These are phyloP conservation scores for Termitomyces sp. DNA, from an alignment of 768 basidiomycete species.

Conservation along the genomic window DNA sequence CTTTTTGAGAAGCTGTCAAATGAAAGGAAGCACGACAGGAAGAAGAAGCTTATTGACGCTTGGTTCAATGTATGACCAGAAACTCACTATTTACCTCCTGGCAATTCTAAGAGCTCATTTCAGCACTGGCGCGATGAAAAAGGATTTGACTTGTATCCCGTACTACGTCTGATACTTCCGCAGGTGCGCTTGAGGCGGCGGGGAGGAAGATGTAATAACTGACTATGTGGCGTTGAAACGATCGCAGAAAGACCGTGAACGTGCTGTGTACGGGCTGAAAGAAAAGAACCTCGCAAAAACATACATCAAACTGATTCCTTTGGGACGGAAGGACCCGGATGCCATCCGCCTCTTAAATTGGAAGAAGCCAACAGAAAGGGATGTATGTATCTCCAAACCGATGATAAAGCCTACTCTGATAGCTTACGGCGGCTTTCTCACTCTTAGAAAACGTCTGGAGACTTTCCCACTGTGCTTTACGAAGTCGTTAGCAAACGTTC, in stretches of 20 bases:
- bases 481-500: slow-evolving; percentile 86
- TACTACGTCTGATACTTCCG: slow-evolving; percentile 85
- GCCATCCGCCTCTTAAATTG: slow-evolving; percentile 83
- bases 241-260: slow-evolving; percentile 85
- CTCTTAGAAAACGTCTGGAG: slow-evolving; percentile 67
- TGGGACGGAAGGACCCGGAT: slow-evolving; percentile 77
- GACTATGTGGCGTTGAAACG: not conserved
- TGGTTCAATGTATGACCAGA: slow-evolving; percentile 75
- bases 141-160: slow-evolving; percentile 86
- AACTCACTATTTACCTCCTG: not conserved
- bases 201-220: not conserved
- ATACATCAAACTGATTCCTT: slow-evolving; percentile 86
- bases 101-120: slow-evolving; percentile 11
- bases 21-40: slow-evolving; percentile 72
- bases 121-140: slow-evolving; percentile 86
- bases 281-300: slow-evolving; percentile 92
- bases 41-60: slow-evolving; percentile 61
- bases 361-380: slow-evolving; percentile 76
- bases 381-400: slow-evolving; percentile 33
- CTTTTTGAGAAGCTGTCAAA: slow-evolving; percentile 74
- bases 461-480: slow-evolving; percentile 83
- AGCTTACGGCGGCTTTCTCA: not conserved
- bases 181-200: slow-evolving; percentile 48
- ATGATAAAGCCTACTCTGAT: not conserved
- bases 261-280: slow-evolving; percentile 90